These are phyloP conservation scores for Henckelia pumila DNA, from an alignment of 257 asterid genomes.

Conservation along the genomic window DNA sequence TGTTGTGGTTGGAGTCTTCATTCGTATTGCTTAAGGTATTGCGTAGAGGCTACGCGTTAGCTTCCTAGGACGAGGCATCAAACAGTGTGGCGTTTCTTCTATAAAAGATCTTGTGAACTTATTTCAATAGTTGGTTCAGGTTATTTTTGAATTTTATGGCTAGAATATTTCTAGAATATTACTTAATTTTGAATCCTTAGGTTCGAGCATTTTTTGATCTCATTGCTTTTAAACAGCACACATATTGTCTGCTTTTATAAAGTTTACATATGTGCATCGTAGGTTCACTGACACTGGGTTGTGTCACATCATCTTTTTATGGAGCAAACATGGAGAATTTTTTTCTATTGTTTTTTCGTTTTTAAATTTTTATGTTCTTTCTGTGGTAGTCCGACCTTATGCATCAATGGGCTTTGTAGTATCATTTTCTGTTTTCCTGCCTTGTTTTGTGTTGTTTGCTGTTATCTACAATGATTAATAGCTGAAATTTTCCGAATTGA, in stretches of 20 bases:
- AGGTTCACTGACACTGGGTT: neutral
- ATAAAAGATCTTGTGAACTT: too few relatives aligned
- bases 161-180: too few relatives aligned
- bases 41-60: neutral
- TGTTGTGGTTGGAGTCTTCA: neutral
- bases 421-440: neutral
- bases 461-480: neutral
- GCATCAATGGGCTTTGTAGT: neutral
- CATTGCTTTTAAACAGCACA: neutral
- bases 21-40: neutral
- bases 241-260: neutral
- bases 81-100: too few relatives aligned
- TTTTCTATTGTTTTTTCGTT: too few relatives aligned
- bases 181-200: neutral
- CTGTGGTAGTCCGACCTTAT: neutral
- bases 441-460: neutral
- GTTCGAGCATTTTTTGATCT: neutral
- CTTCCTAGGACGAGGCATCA: neutral
- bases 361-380: neutral
- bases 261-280: neutral
- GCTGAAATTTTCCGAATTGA: neutral
- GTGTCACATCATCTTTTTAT: neutral
- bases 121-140: neutral
- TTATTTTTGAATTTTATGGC: too few relatives aligned
- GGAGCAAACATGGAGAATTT: neutral